A percentile compares a stretch with the other conserved stretches of the same genome.
Conservation (phyloP, 2,329 filamentous ascomycete species). For the Orbilia quercus region DNA sequence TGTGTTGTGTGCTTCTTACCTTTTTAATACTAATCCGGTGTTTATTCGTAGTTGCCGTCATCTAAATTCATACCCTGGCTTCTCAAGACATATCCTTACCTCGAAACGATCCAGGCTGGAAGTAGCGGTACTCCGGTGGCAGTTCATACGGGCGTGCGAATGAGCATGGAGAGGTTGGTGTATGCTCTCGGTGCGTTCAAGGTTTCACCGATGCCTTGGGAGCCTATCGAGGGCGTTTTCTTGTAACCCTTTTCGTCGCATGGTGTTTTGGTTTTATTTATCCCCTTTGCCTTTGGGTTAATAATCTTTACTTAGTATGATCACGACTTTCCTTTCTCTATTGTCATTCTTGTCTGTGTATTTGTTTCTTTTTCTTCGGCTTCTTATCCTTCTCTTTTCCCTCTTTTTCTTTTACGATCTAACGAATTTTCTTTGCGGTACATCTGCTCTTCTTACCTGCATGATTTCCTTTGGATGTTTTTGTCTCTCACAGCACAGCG, state of each 20-base stretch:
- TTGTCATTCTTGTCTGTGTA: neutral
- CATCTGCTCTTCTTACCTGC: constrained; percentile 25
- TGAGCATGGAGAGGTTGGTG: constrained; percentile 48
- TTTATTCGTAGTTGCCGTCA: constrained; percentile 35
- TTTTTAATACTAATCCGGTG: constrained; percentile 12
- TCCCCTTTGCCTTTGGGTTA: constrained; percentile 7
- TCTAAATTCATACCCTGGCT: constrained; percentile 53
- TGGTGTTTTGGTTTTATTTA: constrained; percentile 11
- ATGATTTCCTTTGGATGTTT: constrained; percentile 24
- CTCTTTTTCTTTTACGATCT: constrained; percentile 5
- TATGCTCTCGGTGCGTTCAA: constrained; percentile 49
- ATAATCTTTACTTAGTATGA: constrained; percentile 30
- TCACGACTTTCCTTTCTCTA: constrained; percentile 26
- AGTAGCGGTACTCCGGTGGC: constrained; percentile 24
- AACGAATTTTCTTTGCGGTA: constrained; percentile 19
- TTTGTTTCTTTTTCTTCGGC: neutral
- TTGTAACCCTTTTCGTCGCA: constrained; percentile 20
- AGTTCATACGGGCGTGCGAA: constrained; percentile 45
- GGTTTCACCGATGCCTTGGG: constrained; percentile 51
- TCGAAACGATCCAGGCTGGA: constrained; percentile 36
- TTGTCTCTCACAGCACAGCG: constrained; percentile 45
- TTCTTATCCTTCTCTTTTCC: constrained; percentile 1
- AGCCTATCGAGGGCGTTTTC: constrained; percentile 53
- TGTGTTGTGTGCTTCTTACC: constrained; percentile 34
- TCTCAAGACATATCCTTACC: constrained; percentile 42